Evolutionary conservation across 2,329 filamentous ascomycete genomes (phyloP), one percentile per base, ranked within the genome.

Genomic region (Lecanicillium sp.): DNA sequence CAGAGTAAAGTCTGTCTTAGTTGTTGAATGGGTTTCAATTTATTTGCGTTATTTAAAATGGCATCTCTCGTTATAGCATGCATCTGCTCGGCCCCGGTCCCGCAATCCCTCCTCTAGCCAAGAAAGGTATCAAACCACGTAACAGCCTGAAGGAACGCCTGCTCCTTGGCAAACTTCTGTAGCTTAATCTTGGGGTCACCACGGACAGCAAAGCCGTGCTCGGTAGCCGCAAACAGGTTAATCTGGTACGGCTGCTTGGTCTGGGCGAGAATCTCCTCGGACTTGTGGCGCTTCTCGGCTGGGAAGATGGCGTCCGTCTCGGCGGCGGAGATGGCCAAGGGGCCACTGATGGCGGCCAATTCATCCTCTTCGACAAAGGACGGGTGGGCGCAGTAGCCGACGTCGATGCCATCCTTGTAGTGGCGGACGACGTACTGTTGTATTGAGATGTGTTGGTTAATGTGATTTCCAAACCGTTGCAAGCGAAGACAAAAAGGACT

Each of bases 141-240:
- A 37, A 87, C 71, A 18, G 84, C 83, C 68, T 90, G 85, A 47
- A 72, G 62, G 57, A 89, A 89, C 1, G 85, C 84, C 55, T 79
- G 72, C 63, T 90, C 83, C 69, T 89, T 89, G 22, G 79, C 83
- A 55, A 78, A 89, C 59, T 71, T 77, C 52, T 75, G 62, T 40
- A 52, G 47, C 15, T 63, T 62, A 41, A 70, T 62, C 3, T 61
- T 62, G 19, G 71, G 40, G 50, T 90, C 78, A 4, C 67, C 75
- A 27, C 84, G 71, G 7, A 86, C 80, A 13, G 78, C 80, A 51
- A 90, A 92, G 0, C 85, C 85, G 53, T 92, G 85, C 43, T 64
- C 56, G 6, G 83, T 80, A 28, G 74, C 75, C 13, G 75, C 74
- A 65, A 80, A 90, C 30, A 90, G 59, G 45, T 70, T 77, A 42